Percentiles rank a stretch among this genome's conserved stretches.
Evolutionary conservation across 495 filamentous ascomycete species (phyloP).

Genomic region (Aspergillus incahuasiensis): DNA sequence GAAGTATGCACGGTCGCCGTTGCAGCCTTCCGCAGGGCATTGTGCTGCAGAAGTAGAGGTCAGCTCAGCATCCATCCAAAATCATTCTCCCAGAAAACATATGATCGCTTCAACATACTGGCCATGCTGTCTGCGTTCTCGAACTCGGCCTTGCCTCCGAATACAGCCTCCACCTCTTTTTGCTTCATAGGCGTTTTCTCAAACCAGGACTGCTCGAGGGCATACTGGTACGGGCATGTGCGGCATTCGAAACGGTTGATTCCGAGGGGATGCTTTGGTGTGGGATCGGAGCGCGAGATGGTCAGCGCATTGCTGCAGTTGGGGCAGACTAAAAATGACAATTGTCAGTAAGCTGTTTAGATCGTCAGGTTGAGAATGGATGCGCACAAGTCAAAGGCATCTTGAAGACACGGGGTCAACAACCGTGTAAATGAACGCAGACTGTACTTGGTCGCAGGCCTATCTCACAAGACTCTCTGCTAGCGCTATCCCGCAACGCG

Average conservation of each 20-base stretch:
- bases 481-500: constrained; percentile 12
- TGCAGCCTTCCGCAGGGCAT: constrained; percentile 72
- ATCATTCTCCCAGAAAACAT: background rate
- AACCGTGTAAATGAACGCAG: background rate
- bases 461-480: background rate
- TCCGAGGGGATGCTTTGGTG: constrained; percentile 41
- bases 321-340: constrained; percentile 68
- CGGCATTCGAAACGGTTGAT: constrained; percentile 84
- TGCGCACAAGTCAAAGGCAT: constrained; percentile 45
- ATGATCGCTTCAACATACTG: constrained; percentile 39
- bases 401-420: constrained; percentile 4
- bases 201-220: constrained; percentile 66
- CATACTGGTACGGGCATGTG: constrained; percentile 84
- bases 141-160: constrained; percentile 83
- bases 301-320: constrained; percentile 86
- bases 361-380: background rate
- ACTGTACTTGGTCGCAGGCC: background rate
- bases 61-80: constrained; percentile 9
- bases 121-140: constrained; percentile 80
- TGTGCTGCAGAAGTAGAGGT: constrained; percentile 46
- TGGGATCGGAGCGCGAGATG: constrained; percentile 53
- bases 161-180: constrained; percentile 85
- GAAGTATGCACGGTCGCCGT: constrained; percentile 78
- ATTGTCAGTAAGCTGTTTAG: constrained; percentile 15
- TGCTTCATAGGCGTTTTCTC: constrained; percentile 67